A percentile compares a stretch with the other conserved stretches of the same genome.
Evolutionary conservation across 1,139 yeast genomes (phyloP).

Genomic region (Suhomyces panamericanus): DNA sequence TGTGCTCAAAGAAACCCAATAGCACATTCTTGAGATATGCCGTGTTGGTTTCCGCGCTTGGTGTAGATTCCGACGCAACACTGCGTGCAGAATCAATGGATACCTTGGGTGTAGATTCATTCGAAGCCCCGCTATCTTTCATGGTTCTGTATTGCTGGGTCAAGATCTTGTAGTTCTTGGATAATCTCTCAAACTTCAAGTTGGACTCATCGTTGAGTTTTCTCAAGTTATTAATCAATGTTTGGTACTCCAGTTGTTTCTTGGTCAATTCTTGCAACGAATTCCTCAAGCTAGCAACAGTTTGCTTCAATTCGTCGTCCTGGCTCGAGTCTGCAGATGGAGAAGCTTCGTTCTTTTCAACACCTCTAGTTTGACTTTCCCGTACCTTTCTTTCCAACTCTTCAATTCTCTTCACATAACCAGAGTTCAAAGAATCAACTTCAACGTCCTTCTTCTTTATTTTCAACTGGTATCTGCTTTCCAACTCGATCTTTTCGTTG

Average conservation of each 20-base stretch:
- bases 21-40: slow-evolving; percentile 87
- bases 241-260: slow-evolving; percentile 57
- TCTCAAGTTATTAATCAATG: slow-evolving; percentile 57
- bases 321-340: slow-evolving; percentile 16
- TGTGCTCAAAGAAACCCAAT: slow-evolving; percentile 85
- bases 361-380: slow-evolving; percentile 15
- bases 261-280: slow-evolving; percentile 52
- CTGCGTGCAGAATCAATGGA: slow-evolving; percentile 5
- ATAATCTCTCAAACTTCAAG: slow-evolving; percentile 62
- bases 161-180: slow-evolving; percentile 63
- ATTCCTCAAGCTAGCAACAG: slow-evolving; percentile 50
- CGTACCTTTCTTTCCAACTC: slow-evolving; percentile 46
- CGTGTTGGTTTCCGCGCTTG: slow-evolving; percentile 34
- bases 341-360: slow-evolving; percentile 5
- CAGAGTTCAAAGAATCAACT: slow-evolving; percentile 33
- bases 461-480: slow-evolving; percentile 50
- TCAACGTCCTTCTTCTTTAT: slow-evolving; percentile 55
- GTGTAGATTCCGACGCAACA: neutral
- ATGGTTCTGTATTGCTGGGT: slow-evolving; percentile 55
- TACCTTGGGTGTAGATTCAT: neutral
- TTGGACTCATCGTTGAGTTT: slow-evolving; percentile 67
- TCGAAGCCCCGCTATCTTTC: slow-evolving; percentile 8
- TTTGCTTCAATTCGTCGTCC: slow-evolving; percentile 27
- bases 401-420: slow-evolving; percentile 27
- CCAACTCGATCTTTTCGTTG: slow-evolving; percentile 63